Base-by-base conservation (phyloP, 2,329 filamentous ascomycete species). In the Epichloe gansuensis region DNA sequence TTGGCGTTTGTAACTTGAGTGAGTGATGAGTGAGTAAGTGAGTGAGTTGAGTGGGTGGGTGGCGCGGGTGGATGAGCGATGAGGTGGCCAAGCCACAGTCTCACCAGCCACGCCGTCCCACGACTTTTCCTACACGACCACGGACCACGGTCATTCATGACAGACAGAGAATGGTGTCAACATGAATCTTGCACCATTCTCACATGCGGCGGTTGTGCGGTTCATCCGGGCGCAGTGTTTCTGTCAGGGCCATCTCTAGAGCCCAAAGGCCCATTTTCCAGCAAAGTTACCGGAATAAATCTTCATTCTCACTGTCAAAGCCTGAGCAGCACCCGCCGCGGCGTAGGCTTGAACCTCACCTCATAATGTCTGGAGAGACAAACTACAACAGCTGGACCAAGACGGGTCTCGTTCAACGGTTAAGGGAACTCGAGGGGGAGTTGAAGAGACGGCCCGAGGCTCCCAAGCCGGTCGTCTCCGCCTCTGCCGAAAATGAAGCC, bases 311-410 rank as follows among this genome's bases (percentile, higher is more conserved):
- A 3, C 43, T 51, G 25, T 46, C 48, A 25, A 43, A 48, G 23
- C n/a, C 52, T 12, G 43, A 50, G 15, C 45, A 39, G 9, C 28
- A 4, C 12, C 34, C n/a, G 21, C 52, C 5, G 21, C 46, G 42
- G 31, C 48, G 5, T 21, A 48, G 17, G 34, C 46, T 38, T 37
- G 38, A 52, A 39, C 46, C 46, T 25, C 42, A 44, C 37, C 6
- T 6, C 56, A 64, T 59, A 52, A 70, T 65, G 66, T 58, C 64
- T 12, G 59, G 62, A 31, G 63, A 67, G 15, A 53, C 60, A 21
- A 70, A 73, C 45, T 91, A 91, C 69, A 74, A 74, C 42, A 75
- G 73, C 57, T 91, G 85, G 86, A 82, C 78, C 51, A 82, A 80
- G 56, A 75, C 81, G 41, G 80, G 80, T 45, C 78, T 93, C 39